These are phyloP conservation scores for Cutaneotrichosporon sp. DNA, from an alignment of 1,284 basidiomycete species.

Conservation along the genomic window DNA sequence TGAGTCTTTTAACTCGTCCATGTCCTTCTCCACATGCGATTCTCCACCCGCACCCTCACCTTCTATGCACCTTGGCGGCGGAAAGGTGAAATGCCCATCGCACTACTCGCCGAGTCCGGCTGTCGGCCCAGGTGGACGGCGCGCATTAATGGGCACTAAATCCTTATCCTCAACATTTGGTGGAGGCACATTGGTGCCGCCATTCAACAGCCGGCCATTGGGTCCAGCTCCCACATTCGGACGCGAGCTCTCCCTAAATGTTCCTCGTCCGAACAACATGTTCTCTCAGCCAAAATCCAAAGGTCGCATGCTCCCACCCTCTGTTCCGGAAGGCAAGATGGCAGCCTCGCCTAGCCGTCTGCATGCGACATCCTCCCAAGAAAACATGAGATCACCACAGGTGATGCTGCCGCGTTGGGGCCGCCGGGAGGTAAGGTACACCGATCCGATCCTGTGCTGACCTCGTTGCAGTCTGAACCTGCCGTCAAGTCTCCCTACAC, in stretches of 20 bases:
- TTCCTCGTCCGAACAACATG: background rate
- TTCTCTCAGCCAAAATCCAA: slow-evolving; percentile 6
- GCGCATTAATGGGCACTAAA: background rate
- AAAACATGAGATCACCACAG: slow-evolving; percentile 29
- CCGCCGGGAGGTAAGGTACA: slow-evolving; percentile 29
- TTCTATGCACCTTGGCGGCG: slow-evolving; percentile 11
- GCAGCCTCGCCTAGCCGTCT: slow-evolving; percentile 28
- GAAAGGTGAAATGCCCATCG: background rate
- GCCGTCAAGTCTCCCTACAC: slow-evolving; percentile 10
- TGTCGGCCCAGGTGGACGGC: background rate
- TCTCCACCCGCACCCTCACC: slow-evolving; percentile 21
- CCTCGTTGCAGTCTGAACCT: slow-evolving; percentile 17
- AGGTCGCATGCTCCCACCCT: slow-evolving; percentile 40
- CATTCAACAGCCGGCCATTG: background rate
- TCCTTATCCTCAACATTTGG: background rate
- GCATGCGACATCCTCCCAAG: slow-evolving; percentile 37
- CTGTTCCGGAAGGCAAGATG: slow-evolving; percentile 25
- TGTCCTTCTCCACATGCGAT: slow-evolving; percentile 36
- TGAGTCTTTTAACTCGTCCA: slow-evolving; percentile 48
- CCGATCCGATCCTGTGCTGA: background rate
- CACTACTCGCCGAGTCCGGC: background rate
- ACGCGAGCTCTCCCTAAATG: slow-evolving; percentile 33
- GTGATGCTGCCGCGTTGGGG: slow-evolving; percentile 26
- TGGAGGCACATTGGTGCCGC: background rate
- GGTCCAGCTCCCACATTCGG: slow-evolving; percentile 31